phyloP scores from a whole-genome alignment of 2,329 filamentous ascomycete genomes.

The Trichoderma sp. region DNA sequence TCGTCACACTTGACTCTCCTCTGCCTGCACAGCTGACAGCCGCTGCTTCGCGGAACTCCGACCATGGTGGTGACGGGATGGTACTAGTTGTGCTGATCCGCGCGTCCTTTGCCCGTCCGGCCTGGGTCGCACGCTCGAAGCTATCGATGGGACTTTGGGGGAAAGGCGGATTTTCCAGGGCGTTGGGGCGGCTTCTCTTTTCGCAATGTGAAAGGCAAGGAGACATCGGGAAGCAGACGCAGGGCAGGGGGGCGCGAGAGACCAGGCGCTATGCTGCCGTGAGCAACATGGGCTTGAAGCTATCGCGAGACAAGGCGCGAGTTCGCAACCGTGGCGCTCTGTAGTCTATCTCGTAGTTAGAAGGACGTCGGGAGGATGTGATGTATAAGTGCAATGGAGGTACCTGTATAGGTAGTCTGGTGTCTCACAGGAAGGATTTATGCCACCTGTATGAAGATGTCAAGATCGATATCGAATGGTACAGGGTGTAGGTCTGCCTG shows the following conservation, averaged over 20 bases:
- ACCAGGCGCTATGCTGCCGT: conserved; percentile 12
- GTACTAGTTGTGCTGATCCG: background rate
- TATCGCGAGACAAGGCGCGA: background rate
- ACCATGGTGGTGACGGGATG: conserved; percentile 39
- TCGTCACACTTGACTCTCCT: conserved; percentile 52
- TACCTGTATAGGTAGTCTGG: background rate
- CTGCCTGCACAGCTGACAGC: conserved; percentile 46
- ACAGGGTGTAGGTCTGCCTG: conserved; percentile 9
- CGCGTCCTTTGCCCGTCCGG: background rate
- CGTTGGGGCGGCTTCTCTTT: conserved; percentile 13
- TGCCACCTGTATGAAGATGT: background rate
- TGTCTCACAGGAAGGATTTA: background rate
- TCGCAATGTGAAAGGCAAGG: conserved; percentile 16
- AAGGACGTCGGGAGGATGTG: background rate
- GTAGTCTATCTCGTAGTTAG: conserved; percentile 1
- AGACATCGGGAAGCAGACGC: background rate
- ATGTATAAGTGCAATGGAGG: too few relatives aligned
- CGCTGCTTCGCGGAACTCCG: conserved; percentile 44
- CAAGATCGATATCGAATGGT: background rate
- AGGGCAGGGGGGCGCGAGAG: background rate
- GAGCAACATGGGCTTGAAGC: background rate
- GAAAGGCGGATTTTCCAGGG: background rate
- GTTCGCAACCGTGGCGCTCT: background rate
- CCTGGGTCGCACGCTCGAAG: conserved; percentile 9
- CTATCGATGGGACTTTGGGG: background rate